Evolutionary conservation across 2,329 filamentous ascomycete genomes (phyloP), one percentile per base, ranked within the genome.

Genomic region (Scleromitrula shiraiana): DNA sequence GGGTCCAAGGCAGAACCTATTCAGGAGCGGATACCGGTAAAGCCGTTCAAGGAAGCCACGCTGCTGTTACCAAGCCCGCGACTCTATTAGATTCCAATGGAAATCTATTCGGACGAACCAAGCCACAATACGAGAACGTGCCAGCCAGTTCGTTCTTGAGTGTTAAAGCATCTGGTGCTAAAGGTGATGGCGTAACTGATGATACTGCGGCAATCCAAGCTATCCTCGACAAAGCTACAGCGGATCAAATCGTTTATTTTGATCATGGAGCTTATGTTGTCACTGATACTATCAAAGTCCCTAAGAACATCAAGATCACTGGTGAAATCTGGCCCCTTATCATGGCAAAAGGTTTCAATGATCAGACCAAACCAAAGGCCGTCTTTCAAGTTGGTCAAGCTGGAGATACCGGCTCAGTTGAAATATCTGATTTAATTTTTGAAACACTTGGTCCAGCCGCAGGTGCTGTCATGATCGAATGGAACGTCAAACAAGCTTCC

Each of bases 291-390:
- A 69, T 90, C 64, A 76, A 77, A 56, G 74, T 90, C 7, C 85
- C 85, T 49, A 85, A 84, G 71, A 78, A 88, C 61, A 81, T 91
- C 70, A 85, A 83, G 69, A 90, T 97, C 63, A 87, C 86, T 7
- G 91, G 91, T 59, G 89, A 96, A 68, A 82, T 94, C 63, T 95
- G 88, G 87, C 84, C 91, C 2, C 70, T 95, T 53, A 84, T 97
- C 65, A 84, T 96, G 75, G 90, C 88, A 22, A 78, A 82, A 42
- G 90, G 90, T 45, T 97, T 96, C 72, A 70, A 74, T 53, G 81
- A 95, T 64, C 73, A 83, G 65, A 68, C 71, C 56, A 87, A 89
- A 63, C 90, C 89, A 33, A 78, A 82, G 63, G 80, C 88, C n/a
- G 84, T 94, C 59, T 87, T 94, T 69, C 85, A 93, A 65, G 75